Evolutionary conservation across 176 grass and related monocot genomes (phyloP).

Genomic region (Paspalum vaginatum): DNA sequence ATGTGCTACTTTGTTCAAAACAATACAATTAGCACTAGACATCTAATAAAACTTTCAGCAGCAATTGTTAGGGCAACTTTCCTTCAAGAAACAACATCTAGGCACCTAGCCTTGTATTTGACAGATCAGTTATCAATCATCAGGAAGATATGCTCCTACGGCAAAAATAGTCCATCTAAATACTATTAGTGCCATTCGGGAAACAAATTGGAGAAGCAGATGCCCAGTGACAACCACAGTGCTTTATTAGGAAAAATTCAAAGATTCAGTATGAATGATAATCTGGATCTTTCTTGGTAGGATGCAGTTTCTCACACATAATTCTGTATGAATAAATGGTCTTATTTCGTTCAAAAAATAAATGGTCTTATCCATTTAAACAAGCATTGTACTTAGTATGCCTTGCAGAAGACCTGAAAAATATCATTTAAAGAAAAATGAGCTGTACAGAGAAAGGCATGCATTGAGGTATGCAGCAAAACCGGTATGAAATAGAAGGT

Average conservation of each 20-base stretch:
- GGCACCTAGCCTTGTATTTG: neutral
- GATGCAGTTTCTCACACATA: constrained; percentile 2
- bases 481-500: neutral
- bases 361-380: neutral
- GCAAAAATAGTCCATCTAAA: neutral
- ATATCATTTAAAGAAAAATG: neutral
- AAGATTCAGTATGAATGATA: neutral
- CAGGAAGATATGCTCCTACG: neutral
- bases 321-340: neutral
- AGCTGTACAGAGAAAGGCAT: neutral
- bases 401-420: neutral
- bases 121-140: neutral
- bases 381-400: neutral
- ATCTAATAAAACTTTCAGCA: neutral
- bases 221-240: neutral
- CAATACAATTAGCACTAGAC: neutral
- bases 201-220: constrained; percentile 1
- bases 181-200: neutral
- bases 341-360: neutral
- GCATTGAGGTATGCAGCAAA: neutral
- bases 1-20: neutral
- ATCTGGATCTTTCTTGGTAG: constrained; percentile 21
- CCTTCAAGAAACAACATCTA: neutral
- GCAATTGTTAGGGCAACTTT: neutral
- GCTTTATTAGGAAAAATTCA: neutral